These are phyloP conservation scores for Trichoderma gracile DNA, from an alignment of 2,329 filamentous ascomycete genomes.

Conservation along the genomic window DNA sequence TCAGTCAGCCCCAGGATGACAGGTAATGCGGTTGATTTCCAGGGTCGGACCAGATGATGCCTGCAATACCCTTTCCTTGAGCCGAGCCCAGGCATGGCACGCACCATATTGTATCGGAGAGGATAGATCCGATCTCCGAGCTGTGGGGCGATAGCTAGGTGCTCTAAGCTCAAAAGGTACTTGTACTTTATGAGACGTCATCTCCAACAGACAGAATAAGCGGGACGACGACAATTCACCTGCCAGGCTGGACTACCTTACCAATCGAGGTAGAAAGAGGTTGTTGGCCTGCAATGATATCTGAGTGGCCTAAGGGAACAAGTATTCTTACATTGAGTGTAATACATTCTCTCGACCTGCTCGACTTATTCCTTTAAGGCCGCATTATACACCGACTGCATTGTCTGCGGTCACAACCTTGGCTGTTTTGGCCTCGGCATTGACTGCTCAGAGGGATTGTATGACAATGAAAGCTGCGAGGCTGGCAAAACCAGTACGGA, in stretches of 20 bases:
- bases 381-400: background rate
- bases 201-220: conserved; percentile 1
- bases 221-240: background rate
- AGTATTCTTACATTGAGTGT: too few relatives aligned
- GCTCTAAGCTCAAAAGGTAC: too few relatives aligned
- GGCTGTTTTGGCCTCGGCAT: background rate
- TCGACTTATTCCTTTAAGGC: background rate
- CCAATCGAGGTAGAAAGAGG: background rate
- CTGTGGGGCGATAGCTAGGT: background rate
- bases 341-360: too few relatives aligned
- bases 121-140: conserved; percentile 18
- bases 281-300: background rate
- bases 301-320: background rate
- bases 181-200: background rate
- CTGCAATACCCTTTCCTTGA: too few relatives aligned
- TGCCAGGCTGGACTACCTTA: background rate
- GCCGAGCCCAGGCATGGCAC: conserved; percentile 6
- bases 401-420: background rate
- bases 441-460: background rate
- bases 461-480: background rate
- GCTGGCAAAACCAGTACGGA: background rate
- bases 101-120: conserved; percentile 5
- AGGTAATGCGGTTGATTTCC: background rate
- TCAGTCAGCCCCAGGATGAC: too few relatives aligned
- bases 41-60: background rate